These are phyloP conservation scores for Escallonia herrerae DNA, from an alignment of 129 eudicot genomes.

Conservation along the genomic window DNA sequence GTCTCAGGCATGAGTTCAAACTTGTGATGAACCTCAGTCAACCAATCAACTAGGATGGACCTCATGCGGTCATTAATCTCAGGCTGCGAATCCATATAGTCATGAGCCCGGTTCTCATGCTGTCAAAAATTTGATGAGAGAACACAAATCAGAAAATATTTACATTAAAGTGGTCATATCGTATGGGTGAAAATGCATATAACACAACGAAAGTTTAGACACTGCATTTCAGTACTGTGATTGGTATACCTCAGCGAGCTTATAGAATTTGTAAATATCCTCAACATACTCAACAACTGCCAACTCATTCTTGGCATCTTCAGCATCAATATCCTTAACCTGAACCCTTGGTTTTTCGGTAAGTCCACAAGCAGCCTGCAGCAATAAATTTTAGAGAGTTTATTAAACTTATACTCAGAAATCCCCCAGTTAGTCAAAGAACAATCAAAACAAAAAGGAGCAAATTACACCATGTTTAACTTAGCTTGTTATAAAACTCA, in stretches of 20 bases:
- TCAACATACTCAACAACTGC: constrained; percentile 83
- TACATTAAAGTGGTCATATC: background rate
- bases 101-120: constrained; percentile 49
- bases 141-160: background rate
- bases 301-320: constrained; percentile 56
- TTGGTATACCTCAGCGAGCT: constrained; percentile 59
- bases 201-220: too few relatives aligned
- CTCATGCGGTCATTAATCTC: constrained; percentile 78
- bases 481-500: background rate
- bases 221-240: background rate
- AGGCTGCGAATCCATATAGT: constrained; percentile 66
- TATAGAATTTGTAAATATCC: constrained; percentile 76
- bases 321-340: constrained; percentile 72
- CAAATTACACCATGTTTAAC: too few relatives aligned
- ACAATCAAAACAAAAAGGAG: background rate
- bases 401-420: background rate
- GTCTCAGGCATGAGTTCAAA: constrained; percentile 72
- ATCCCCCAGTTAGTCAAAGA: background rate
- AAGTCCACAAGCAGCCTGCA: constrained; percentile 67
- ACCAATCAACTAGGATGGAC: constrained; percentile 76
- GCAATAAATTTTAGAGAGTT: background rate
- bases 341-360: constrained; percentile 42
- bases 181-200: background rate
- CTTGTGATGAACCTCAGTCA: constrained; percentile 69
- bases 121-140: constrained; percentile 11